Percentiles rank a stretch among this genome's conserved stretches.
phyloP scores from a whole-genome alignment of 495 filamentous ascomycete species.

The Hypoxylon lienhwacheense region DNA sequence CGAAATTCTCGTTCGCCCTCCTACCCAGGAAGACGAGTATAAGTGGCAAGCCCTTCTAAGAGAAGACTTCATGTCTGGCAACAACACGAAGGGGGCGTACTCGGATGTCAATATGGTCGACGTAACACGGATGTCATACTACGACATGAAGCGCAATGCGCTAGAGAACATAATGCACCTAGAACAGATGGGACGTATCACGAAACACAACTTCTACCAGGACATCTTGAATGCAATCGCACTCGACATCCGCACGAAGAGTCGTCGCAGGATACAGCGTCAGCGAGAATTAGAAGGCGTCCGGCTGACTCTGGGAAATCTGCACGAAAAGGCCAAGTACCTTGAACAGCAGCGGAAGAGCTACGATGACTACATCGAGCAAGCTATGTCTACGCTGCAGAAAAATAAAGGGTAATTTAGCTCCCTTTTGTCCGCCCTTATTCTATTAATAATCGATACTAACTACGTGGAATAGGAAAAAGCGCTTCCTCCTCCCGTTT shows the following conservation, averaged over 20 bases:
- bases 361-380: slow-evolving; percentile 99
- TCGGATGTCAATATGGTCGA: slow-evolving; percentile 89
- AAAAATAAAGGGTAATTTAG: slow-evolving; percentile 78
- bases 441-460: slow-evolving; percentile 1
- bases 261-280: slow-evolving; percentile 84
- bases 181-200: slow-evolving; percentile 81
- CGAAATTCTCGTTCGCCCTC: slow-evolving; percentile 92
- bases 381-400: slow-evolving; percentile 97
- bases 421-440: too few species aligned
- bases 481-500: slow-evolving; percentile 92
- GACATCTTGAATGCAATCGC: slow-evolving; percentile 96
- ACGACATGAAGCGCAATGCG: slow-evolving; percentile 86
- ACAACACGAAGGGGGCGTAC: slow-evolving; percentile 77
- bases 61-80: slow-evolving; percentile 76
- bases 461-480: slow-evolving; percentile 59
- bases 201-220: slow-evolving; percentile 91
- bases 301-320: slow-evolving; percentile 74
- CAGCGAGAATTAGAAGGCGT: slow-evolving; percentile 89
- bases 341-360: slow-evolving; percentile 93
- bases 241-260: slow-evolving; percentile 94
- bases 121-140: slow-evolving; percentile 86
- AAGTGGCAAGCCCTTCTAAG: slow-evolving; percentile 80
- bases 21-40: slow-evolving; percentile 81
- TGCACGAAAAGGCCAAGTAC: slow-evolving; percentile 90
- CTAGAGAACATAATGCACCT: slow-evolving; percentile 92